These are phyloP conservation scores for Fusarium poae DNA, from an alignment of 2,329 filamentous ascomycete species.

Conservation along the genomic window DNA sequence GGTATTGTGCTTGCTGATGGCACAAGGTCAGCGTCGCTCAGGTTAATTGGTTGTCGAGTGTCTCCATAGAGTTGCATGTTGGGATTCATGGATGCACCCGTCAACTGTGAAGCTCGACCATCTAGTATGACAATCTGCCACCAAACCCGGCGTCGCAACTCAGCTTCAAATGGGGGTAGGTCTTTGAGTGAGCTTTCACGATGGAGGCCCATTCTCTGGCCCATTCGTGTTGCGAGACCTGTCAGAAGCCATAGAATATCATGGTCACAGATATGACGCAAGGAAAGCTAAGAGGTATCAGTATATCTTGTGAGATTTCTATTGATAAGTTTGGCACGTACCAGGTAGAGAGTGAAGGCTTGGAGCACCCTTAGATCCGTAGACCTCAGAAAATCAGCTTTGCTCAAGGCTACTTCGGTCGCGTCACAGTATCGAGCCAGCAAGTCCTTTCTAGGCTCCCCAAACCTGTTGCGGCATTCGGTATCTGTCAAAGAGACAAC, in stretches of 20 bases:
- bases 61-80: slow-evolving; percentile 19
- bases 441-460: not conserved
- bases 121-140: slow-evolving; percentile 18
- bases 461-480: not conserved
- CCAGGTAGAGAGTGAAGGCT: slow-evolving; percentile 5
- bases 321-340: not conserved
- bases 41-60: slow-evolving; percentile 7
- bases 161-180: slow-evolving; percentile 6
- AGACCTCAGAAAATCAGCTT: slow-evolving; percentile 9
- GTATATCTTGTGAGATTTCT: not conserved
- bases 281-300: not conserved
- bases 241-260: slow-evolving; percentile 16
- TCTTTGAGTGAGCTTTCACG: slow-evolving; percentile 7
- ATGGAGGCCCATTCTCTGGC: slow-evolving; percentile 13
- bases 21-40: slow-evolving; percentile 12
- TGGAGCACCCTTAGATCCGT: slow-evolving; percentile 12
- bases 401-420: slow-evolving; percentile 11
- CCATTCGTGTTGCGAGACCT: slow-evolving; percentile 11
- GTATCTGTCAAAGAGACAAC: not conserved
- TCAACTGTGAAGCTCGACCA: slow-evolving; percentile 9
- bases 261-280: slow-evolving; percentile 15
- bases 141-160: slow-evolving; percentile 12
- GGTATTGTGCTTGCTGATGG: slow-evolving; percentile 11
- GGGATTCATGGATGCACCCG: slow-evolving; percentile 12
- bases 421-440: slow-evolving; percentile 7